Percentiles rank a stretch among this genome's conserved stretches.
Conservation (phyloP, 2,329 filamentous ascomycete genomes). For the Westerdykella aurantiaca region DNA sequence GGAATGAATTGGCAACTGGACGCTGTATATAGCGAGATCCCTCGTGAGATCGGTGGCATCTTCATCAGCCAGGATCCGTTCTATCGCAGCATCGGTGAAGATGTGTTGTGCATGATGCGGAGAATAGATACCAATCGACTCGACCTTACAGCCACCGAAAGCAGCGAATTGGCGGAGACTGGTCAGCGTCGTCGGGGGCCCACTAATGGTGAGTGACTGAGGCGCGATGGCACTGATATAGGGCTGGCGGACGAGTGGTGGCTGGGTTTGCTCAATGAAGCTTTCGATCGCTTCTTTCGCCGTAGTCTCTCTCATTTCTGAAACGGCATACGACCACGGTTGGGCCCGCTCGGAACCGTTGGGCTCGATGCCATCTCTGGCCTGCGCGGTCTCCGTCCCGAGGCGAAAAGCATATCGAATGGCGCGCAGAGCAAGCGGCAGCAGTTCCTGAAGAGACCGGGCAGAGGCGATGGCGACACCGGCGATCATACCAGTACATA, state of each 20-base stretch:
- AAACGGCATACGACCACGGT: slow-evolving; percentile 33
- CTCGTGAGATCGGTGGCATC: slow-evolving; percentile 40
- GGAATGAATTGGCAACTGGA: slow-evolving; percentile 38
- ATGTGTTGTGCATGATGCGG: slow-evolving; percentile 56
- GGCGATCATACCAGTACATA: slow-evolving; percentile 66
- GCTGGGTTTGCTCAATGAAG: slow-evolving; percentile 50
- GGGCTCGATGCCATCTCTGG: slow-evolving; percentile 48
- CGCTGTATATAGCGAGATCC: slow-evolving; percentile 33
- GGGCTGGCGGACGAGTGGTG: slow-evolving; percentile 38
- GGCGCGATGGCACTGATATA: slow-evolving; percentile 56
- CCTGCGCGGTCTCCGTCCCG: slow-evolving; percentile 47
- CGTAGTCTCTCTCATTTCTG: slow-evolving; percentile 50
- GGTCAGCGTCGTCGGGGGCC: slow-evolving; percentile 50
- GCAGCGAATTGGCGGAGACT: slow-evolving; percentile 45
- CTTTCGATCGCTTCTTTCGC: slow-evolving; percentile 48
- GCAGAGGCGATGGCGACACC: slow-evolving; percentile 61
- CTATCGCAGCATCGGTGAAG: slow-evolving; percentile 47
- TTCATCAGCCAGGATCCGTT: slow-evolving; percentile 44
- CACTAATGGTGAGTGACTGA: slow-evolving; percentile 56
- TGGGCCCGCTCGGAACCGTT: slow-evolving; percentile 32
- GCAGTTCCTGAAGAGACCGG: slow-evolving; percentile 55
- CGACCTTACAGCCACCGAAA: slow-evolving; percentile 47
- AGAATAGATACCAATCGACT: slow-evolving; percentile 52
- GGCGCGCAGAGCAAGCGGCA: slow-evolving; percentile 58
- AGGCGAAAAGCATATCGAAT: slow-evolving; percentile 62